phyloP scores from a whole-genome alignment of 345 rosid genomes.

The Euphorbia pulcherrima region DNA sequence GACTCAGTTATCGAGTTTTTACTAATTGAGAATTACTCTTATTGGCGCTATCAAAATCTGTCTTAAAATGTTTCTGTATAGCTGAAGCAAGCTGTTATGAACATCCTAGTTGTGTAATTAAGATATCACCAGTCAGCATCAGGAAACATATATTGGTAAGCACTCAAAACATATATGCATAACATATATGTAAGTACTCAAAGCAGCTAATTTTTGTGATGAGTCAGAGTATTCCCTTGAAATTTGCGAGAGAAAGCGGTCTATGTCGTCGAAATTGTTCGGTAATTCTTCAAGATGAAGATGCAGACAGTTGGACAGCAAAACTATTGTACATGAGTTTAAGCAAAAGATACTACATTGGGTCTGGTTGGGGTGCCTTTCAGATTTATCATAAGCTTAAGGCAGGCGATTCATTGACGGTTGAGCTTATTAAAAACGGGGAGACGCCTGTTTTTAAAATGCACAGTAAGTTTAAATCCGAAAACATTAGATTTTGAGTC shows the following conservation, averaged over 20 bases:
- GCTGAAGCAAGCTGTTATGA: background rate
- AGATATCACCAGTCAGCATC: background rate
- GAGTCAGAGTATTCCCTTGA: background rate
- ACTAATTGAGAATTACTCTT: background rate
- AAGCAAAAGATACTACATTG: background rate
- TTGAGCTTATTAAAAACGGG: conserved; percentile 8
- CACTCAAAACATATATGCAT: background rate
- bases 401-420: conserved; percentile 3
- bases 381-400: conserved; percentile 1
- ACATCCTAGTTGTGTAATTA: conserved; percentile 2
- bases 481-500: too few relatives aligned
- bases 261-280: background rate
- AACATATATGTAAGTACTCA: too few relatives aligned
- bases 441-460: conserved; percentile 2
- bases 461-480: background rate
- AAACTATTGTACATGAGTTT: background rate
- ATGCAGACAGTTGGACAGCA: conserved; percentile 14
- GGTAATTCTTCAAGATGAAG: conserved; percentile 5
- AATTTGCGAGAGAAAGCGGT: background rate
- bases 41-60: background rate
- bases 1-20: too few relatives aligned
- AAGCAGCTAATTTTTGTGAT: background rate
- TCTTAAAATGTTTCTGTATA: background rate
- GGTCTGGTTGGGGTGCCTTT: conserved; percentile 14
- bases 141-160: conserved; percentile 2